Evolutionary conservation across 1,284 basidiomycete genomes (phyloP), one percentile per base, ranked within the genome.

Genomic region (Rhizoctonia solani): DNA sequence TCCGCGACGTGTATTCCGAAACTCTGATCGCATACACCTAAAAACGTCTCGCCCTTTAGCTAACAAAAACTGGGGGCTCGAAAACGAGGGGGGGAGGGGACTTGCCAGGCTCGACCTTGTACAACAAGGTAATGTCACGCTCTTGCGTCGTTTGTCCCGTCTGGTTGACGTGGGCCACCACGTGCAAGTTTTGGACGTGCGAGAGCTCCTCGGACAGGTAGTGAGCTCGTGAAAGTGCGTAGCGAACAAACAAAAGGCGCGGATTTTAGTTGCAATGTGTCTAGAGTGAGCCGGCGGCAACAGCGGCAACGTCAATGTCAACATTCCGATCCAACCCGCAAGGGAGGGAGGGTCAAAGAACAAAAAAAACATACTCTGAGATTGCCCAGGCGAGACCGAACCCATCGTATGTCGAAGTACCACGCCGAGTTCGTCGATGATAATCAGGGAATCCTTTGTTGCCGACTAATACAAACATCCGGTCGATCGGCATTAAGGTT

Each of bases 301-400:
- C 27, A 58, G 34, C 21, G 23, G 32, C 21, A 46, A 25, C 8
- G n/a, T 23, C 30, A 27, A 39, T 21, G 16, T 32, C 4, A 29
- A 23, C 23, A n/a, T n/a, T n/a, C n/a, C n/a, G n/a, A n/a, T n/a
- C n/a, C n/a, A n/a, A n/a, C n/a, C n/a, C n/a, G n/a, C n/a, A n/a
- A n/a, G n/a, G n/a, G n/a, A n/a, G n/a, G n/a, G n/a, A n/a, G n/a
- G n/a, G n/a, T n/a, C n/a, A n/a, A n/a, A n/a, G n/a, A n/a, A n/a
- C n/a, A n/a, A n/a, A 50, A 63, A 37, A 25, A 47, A 77, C 85
- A 69, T 76, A 94, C 93, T 99, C 97, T 34, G 93, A 96, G 72
- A 99, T 99, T 0, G 96, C 95, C 95, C 96, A 99, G 0, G 97
- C 97, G 1, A 99, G 83, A 11, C 97, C 97, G 74, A 99, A 99